phyloP scores from a whole-genome alignment of 768 basidiomycete genomes.

The Tephrocybe sp. region DNA sequence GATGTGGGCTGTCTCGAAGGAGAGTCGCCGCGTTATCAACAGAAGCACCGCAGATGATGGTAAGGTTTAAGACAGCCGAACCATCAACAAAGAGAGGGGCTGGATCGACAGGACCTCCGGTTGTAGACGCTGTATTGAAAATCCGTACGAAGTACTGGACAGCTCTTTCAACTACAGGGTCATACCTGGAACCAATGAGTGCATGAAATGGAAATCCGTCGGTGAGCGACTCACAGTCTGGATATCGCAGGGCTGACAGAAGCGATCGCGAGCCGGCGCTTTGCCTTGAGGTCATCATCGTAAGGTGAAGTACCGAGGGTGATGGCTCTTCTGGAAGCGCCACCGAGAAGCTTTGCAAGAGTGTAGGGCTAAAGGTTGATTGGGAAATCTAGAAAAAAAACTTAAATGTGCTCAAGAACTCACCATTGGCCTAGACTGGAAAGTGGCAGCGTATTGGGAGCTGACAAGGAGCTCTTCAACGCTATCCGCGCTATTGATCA shows the following conservation, averaged over 20 bases:
- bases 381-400: background rate
- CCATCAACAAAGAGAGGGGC: slow-evolving; percentile 14
- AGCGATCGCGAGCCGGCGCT: slow-evolving; percentile 11
- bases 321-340: slow-evolving; percentile 6
- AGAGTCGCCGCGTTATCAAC: slow-evolving; percentile 7
- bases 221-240: background rate
- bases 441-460: slow-evolving; percentile 2
- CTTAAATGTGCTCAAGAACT: background rate
- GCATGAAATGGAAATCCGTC: background rate
- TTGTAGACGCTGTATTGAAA: slow-evolving; percentile 4
- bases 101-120: slow-evolving; percentile 9
- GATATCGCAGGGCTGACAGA: slow-evolving; percentile 14
- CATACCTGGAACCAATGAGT: slow-evolving; percentile 5
- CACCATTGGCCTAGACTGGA: slow-evolving; percentile 11
- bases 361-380: slow-evolving; percentile 1
- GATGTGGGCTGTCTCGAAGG: slow-evolving; percentile 10
- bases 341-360: slow-evolving; percentile 1
- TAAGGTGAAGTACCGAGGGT: slow-evolving; percentile 13
- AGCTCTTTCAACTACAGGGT: slow-evolving; percentile 12
- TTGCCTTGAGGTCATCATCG: slow-evolving; percentile 8
- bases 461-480: slow-evolving; percentile 10
- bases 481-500: slow-evolving; percentile 8
- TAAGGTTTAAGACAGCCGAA: slow-evolving; percentile 12
- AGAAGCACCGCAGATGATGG: slow-evolving; percentile 14
- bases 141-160: slow-evolving; percentile 14